phyloP scores from a whole-genome alignment of 1,139 yeast species.

The Pichia sp. region DNA sequence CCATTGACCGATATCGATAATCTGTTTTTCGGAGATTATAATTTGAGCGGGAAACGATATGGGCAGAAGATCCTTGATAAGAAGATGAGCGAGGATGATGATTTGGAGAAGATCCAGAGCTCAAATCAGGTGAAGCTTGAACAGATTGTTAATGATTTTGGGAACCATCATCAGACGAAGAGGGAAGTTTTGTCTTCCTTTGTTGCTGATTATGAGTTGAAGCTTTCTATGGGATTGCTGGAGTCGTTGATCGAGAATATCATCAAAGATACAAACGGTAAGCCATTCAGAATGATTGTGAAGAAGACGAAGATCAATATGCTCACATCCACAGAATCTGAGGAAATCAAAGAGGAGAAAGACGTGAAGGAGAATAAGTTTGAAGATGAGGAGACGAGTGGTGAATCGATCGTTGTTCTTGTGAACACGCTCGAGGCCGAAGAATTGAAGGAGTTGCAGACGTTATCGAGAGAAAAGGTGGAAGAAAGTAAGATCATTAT shows the following conservation, averaged over 20 bases:
- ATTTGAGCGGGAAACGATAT: conserved; percentile 1
- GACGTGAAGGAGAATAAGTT: background rate
- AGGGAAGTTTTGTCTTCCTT: conserved; percentile 39
- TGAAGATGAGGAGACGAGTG: background rate
- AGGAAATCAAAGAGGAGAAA: background rate
- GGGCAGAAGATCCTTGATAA: conserved; percentile 9
- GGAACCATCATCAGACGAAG: conserved; percentile 29
- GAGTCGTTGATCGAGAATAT: conserved; percentile 47
- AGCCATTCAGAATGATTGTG: conserved; percentile 28
- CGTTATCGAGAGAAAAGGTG: conserved; percentile 17
- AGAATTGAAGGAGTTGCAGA: conserved; percentile 16
- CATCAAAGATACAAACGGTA: conserved; percentile 29
- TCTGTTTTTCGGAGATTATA: conserved; percentile 41
- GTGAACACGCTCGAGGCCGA: conserved; percentile 16
- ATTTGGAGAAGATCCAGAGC: background rate
- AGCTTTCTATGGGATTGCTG: conserved; percentile 59
- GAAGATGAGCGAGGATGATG: background rate
- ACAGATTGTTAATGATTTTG: conserved; percentile 26
- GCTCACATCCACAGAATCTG: no score
- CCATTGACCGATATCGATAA: conserved; percentile 73
- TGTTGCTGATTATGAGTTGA: conserved; percentile 75
- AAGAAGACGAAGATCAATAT: conserved; percentile 9
- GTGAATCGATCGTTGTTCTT: conserved; percentile 10
- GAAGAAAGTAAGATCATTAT: conserved; percentile 10
- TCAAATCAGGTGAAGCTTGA: conserved; percentile 15